phyloP scores from a whole-genome alignment of 768 basidiomycete species.

The Suillus alpinus region DNA sequence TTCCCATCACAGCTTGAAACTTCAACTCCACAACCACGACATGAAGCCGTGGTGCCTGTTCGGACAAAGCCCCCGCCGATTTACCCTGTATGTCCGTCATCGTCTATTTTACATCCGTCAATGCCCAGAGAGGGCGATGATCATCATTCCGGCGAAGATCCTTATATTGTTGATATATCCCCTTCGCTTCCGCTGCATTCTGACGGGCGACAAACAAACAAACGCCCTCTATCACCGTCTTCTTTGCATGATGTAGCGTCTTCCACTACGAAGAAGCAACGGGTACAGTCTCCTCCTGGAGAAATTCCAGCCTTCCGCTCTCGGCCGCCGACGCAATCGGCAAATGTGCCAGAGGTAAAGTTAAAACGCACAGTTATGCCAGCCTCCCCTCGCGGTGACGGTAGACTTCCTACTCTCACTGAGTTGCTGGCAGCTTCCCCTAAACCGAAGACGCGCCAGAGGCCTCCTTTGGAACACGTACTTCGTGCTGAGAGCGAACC shows the following conservation, averaged over 20 bases:
- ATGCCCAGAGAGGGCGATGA: constrained; percentile 15
- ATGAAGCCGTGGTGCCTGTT: constrained; percentile 13
- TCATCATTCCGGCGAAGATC: constrained; percentile 6
- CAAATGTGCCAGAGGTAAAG: constrained; percentile 17
- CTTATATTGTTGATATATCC: constrained; percentile 10
- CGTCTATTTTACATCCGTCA: constrained; percentile 26
- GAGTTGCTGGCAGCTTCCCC: not conserved
- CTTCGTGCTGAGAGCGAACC: not conserved
- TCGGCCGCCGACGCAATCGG: not conserved
- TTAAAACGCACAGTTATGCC: not conserved
- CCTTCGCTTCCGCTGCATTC: constrained; percentile 16
- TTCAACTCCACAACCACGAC: constrained; percentile 46
- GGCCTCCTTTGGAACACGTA: not conserved
- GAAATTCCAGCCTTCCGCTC: not conserved
- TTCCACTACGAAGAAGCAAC: constrained; percentile 20
- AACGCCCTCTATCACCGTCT: constrained; percentile 29
- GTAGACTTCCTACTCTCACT: not conserved
- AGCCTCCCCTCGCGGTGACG: constrained; percentile 4
- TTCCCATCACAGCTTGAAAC: constrained; percentile 51
- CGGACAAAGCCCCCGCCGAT: constrained; percentile 47
- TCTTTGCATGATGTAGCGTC: constrained; percentile 22
- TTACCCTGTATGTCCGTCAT: constrained; percentile 19
- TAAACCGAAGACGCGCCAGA: not conserved
- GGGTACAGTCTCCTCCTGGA: constrained; percentile 5
- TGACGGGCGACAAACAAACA: constrained; percentile 17